These are phyloP conservation scores for Pleurotus giganteus DNA, from an alignment of 768 basidiomycete species.

Conservation along the genomic window DNA sequence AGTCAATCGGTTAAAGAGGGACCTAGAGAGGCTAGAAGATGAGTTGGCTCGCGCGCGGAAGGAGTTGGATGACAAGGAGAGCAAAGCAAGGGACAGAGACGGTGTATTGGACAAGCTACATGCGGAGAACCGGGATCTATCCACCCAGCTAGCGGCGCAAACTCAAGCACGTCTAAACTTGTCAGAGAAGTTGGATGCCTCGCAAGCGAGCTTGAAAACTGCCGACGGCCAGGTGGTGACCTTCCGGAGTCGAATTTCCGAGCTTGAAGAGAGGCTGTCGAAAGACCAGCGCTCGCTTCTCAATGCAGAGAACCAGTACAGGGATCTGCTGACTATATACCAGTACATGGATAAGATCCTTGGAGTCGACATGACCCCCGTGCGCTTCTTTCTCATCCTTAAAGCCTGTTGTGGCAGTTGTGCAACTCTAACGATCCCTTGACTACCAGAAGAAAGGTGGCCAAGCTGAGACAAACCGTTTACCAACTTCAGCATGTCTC, in stretches of 20 bases:
- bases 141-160: slow-evolving; percentile 75
- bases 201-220: slow-evolving; percentile 56
- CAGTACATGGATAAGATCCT: no score
- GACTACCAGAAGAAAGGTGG: slow-evolving; percentile 58
- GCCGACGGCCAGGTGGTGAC: slow-evolving; percentile 66
- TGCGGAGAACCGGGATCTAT: slow-evolving; percentile 77
- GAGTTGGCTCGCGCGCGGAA: no score
- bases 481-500: slow-evolving; percentile 91
- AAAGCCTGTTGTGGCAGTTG: background rate
- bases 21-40: slow-evolving; percentile 76
- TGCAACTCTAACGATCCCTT: background rate
- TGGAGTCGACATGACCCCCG: slow-evolving; percentile 84
- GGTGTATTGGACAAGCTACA: slow-evolving; percentile 71
- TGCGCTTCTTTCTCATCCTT: slow-evolving; percentile 33
- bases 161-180: slow-evolving; percentile 85
- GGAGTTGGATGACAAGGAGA: slow-evolving; percentile 68
- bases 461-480: slow-evolving; percentile 88
- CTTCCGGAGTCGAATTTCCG: slow-evolving; percentile 61
- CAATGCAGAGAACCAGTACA: no score
- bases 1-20: slow-evolving; percentile 80
- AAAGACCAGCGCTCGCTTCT: no score
- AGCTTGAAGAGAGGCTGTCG: no score
- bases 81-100: slow-evolving; percentile 66
- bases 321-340: no score
- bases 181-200: slow-evolving; percentile 83